Base-by-base conservation (phyloP, 495 filamentous ascomycete genomes). In the Bombardia bombarda region DNA sequence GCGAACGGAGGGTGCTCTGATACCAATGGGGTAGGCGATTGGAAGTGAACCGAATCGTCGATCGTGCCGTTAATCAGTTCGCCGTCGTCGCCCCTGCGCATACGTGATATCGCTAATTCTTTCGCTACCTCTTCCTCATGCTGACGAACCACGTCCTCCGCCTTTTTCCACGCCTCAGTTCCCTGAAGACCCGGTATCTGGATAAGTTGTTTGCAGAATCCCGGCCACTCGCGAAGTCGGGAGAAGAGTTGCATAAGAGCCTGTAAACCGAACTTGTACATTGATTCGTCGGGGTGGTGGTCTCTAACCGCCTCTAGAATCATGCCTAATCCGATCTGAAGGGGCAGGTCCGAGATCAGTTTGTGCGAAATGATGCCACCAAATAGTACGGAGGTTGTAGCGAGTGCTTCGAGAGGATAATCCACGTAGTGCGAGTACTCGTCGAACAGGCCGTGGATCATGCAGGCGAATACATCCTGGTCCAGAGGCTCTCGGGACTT, bases 201-300 rank as follows among this genome's bases (percentile, higher is more conserved):
- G 17, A 90, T 63, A 7, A 99, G 73, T 24, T 86, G 73, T 35
- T 82, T 77, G 59, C 90, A 95, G 57, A 95, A 92, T 4, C 80
- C 84, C 6, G 85, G 83, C 92, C 93, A 97, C 52, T 97, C 92
- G 4, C 74, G 72, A n/a, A 99, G 74, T 32, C 89, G 80, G 23
- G 74, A 69, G 33, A 83, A 79, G 39, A 95, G 75, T 56, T 96
- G 87, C 43, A 95, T 79, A 24, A 99, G 80, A 7, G 92, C 93
- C 57, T 97, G 90, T n/a, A 97, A 74, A 1, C 92, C 92, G 58
- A 99, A 99, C 51, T 95, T 95, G 68, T 89, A 97, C 92, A 99
- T 97, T 0, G 84, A 78, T 38, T 86, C 77, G 13, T 90, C 83
- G 8, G 84, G 75, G 4, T 73, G 69, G 50, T 88, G 83, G 46